Base-by-base conservation (phyloP, 768 basidiomycete species). In the Steccherinum ochraceum region DNA sequence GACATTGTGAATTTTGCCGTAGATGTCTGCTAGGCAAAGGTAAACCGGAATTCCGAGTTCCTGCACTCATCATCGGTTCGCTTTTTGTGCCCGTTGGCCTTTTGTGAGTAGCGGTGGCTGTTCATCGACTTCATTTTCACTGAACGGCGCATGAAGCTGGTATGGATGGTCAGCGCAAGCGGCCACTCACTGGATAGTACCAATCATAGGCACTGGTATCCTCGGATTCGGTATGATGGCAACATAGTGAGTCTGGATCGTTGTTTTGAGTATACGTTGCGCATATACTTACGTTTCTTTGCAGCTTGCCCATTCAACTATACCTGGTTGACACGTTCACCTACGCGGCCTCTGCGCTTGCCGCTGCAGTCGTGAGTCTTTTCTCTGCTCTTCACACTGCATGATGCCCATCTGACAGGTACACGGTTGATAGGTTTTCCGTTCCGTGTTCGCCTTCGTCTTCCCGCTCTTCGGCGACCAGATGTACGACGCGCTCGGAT, bases 141-240 rank as follows among this genome's bases (percentile, higher is more conserved):
- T 35, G 16, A 16, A 35, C 30, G 7, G 25, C 27, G 24, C 24
- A 2, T 45, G 1, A 47, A 86, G 84, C 54, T 86, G 86, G 86
- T 89, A 86, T 59, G 87, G 87, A 18, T 89, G 86, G 87, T 84
- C 86, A n/a, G 86, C 86, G 3, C 69, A 84, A 52, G 77, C 79
- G 0, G 66, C 66, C 43, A 56, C 79, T 0, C 85, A 88, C 58
- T 88, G 84, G 85, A 84, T 88, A 26, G 81, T 87, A 79, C 84
- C 84, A 5, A 82, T 86, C 56, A 64, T 69, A 39, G 67, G 67
- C 4, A 72, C 80, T 3, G 74, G 72, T 1, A 77, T 80, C 45
- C 80, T 76, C 57, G 76, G 79, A 4, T 84, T 85, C 51, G 78
- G 75, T 4, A 67, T 85, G 70, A 81, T 86, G 83, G 73, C 75